These are phyloP conservation scores for Russula griseocarnosa DNA, from an alignment of 768 basidiomycete genomes.

Conservation along the genomic window DNA sequence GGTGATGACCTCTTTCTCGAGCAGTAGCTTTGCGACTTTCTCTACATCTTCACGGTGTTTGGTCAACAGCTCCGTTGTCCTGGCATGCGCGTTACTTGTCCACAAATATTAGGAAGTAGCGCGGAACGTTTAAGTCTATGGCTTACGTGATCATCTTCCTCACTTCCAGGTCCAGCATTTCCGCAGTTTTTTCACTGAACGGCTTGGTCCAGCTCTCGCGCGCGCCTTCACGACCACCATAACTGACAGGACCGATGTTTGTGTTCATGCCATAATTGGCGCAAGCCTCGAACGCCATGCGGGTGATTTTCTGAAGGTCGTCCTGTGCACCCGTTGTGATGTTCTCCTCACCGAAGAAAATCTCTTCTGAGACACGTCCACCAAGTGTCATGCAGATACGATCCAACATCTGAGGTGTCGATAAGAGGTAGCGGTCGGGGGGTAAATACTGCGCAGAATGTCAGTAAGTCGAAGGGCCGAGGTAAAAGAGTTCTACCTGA, in stretches of 20 bases:
- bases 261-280: slow-evolving; percentile 97
- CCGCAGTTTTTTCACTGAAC: slow-evolving; percentile 95
- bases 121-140: slow-evolving; percentile 10
- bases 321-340: slow-evolving; percentile 99
- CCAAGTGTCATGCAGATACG: slow-evolving; percentile 98
- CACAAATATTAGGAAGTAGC: slow-evolving; percentile 17
- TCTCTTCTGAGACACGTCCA: slow-evolving; percentile 96
- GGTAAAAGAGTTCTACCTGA: slow-evolving; percentile 49
- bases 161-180: slow-evolving; percentile 87
- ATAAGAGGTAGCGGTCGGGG: slow-evolving; percentile 91
- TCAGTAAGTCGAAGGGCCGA: not conserved
- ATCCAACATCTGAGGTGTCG: slow-evolving; percentile 91
- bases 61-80: slow-evolving; percentile 77
- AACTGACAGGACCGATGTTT: slow-evolving; percentile 92
- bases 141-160: slow-evolving; percentile 89
- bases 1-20: slow-evolving; percentile 96
- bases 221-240: slow-evolving; percentile 81
- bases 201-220: slow-evolving; percentile 94
- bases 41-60: slow-evolving; percentile 84
- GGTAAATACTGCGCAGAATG: slow-evolving; percentile 69
- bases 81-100: slow-evolving; percentile 65
- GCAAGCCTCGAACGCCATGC: slow-evolving; percentile 94
- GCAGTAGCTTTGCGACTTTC: slow-evolving; percentile 82
- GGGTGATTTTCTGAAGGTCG: slow-evolving; percentile 95
- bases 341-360: slow-evolving; percentile 87